Conservation (phyloP, 257 asterid genomes). For the Solanum corneliomulleri region DNA sequence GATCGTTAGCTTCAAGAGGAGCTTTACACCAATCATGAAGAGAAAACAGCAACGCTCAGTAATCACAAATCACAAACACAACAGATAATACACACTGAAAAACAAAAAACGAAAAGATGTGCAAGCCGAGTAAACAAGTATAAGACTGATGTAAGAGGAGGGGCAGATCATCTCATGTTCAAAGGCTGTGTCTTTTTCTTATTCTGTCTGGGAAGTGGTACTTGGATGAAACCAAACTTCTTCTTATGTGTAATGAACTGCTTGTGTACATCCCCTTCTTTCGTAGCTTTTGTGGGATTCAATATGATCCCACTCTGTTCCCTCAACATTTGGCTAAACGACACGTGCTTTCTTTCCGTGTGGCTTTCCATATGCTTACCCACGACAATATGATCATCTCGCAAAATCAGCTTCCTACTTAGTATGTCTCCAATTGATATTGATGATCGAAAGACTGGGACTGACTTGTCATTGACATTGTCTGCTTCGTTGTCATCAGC, state of each 20-base stretch:
- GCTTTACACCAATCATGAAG: neutral
- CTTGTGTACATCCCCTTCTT: slow-evolving; percentile 37
- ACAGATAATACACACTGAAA: neutral
- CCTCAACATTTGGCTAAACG: slow-evolving; percentile 80
- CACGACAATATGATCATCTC: slow-evolving; percentile 29
- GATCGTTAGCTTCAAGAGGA: neutral
- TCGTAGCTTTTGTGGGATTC: slow-evolving; percentile 26
- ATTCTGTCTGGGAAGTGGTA: slow-evolving; percentile 49
- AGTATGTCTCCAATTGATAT: slow-evolving; percentile 53
- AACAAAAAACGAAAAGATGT: neutral
- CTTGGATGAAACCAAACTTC: slow-evolving; percentile 87
- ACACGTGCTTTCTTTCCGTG: slow-evolving; percentile 35
- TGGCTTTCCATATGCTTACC: slow-evolving; percentile 38
- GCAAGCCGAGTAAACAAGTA: slow-evolving; percentile 3
- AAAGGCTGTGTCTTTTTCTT: slow-evolving; percentile 50
- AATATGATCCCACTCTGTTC: slow-evolving; percentile 58
- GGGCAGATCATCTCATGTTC: slow-evolving; percentile 11
- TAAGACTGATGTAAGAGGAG: neutral
- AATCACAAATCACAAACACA: neutral
- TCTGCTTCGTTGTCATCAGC: slow-evolving; percentile 10
- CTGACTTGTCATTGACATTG: slow-evolving; percentile 6
- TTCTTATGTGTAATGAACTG: slow-evolving; percentile 53
- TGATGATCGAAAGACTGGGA: slow-evolving; percentile 31
- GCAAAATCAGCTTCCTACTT: slow-evolving; percentile 37
- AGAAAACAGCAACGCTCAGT: neutral